A percentile compares a stretch with the other conserved stretches of the same genome.
Evolutionary conservation across 768 basidiomycete species (phyloP).

Genomic region (Kwoniella heveanensis): DNA sequence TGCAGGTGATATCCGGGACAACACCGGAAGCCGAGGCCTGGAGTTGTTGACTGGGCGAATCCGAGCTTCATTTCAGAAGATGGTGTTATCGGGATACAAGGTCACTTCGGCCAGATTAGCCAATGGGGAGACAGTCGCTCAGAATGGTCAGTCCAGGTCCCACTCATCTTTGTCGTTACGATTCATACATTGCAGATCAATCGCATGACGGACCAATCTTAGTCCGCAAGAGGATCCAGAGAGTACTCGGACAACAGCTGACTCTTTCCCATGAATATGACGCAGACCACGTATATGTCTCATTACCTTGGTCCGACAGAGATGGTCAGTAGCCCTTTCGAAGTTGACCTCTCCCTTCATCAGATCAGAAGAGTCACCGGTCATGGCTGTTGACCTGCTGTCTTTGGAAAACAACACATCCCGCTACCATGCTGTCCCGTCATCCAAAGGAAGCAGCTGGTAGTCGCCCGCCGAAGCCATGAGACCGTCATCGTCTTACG

Average conservation of each 20-base stretch:
- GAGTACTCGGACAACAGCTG: not conserved
- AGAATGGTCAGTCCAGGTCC: conserved; percentile 46
- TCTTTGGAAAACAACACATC: no score
- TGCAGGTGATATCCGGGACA: no score
- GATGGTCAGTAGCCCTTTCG: conserved; percentile 75
- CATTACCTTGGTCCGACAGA: conserved; percentile 84
- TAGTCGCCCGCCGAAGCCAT: no score
- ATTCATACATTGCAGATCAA: no score
- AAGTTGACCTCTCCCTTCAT: not conserved
- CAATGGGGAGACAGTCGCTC: conserved; percentile 49
- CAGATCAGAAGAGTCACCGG: not conserved
- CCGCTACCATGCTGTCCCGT: no score
- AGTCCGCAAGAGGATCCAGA: not conserved
- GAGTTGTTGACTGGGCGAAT: no score
- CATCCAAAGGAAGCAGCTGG: no score
- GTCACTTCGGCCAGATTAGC: conserved; percentile 40
- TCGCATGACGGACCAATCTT: no score
- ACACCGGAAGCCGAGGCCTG: no score
- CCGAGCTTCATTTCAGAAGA: conserved; percentile 10
- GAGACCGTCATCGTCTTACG: no score
- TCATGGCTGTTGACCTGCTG: no score
- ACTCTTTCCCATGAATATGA: not conserved
- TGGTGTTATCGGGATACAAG: conserved; percentile 39
- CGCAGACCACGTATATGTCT: conserved; percentile 94
- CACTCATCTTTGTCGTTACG: no score